A percentile compares a stretch with the other conserved stretches of the same genome.
These are phyloP conservation scores for Fusarium mexicanum DNA, from an alignment of 2,329 filamentous ascomycete genomes.

Conservation along the genomic window DNA sequence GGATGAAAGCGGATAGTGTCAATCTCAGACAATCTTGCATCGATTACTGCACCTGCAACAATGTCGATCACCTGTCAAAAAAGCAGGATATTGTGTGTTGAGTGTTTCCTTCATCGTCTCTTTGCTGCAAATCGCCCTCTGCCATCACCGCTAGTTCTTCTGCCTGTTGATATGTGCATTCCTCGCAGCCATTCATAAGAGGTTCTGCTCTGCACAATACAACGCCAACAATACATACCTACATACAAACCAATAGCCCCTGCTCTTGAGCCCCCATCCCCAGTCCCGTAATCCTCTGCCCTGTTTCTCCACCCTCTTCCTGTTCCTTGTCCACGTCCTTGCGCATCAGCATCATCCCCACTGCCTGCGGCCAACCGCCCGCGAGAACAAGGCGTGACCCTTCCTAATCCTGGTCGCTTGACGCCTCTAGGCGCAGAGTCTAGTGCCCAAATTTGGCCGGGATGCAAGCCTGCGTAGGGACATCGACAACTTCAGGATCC, in stretches of 20 bases:
- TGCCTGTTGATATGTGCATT: background rate
- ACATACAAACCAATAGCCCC: background rate
- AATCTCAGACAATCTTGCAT: conserved; percentile 24
- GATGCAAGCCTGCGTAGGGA: background rate
- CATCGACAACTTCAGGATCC: conserved; percentile 2
- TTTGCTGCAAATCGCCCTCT: conserved; percentile 9
- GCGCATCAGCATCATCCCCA: conserved; percentile 28
- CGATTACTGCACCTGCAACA: conserved; percentile 12
- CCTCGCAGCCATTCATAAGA: conserved; percentile 3
- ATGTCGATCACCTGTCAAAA: conserved; percentile 15
- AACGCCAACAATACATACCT: background rate
- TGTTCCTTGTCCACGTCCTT: conserved; percentile 12
- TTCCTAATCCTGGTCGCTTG: conserved; percentile 19
- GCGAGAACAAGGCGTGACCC: conserved; percentile 34
- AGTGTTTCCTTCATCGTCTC: conserved; percentile 1
- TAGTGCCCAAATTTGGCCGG: conserved; percentile 2
- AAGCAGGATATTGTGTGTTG: conserved; percentile 8
- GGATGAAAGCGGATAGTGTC: conserved; percentile 7
- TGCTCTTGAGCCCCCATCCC: conserved; percentile 10
- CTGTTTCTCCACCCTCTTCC: conserved; percentile 33
- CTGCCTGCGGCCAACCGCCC: conserved; percentile 30
- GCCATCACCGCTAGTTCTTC: conserved; percentile 19
- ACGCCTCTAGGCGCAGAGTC: conserved; percentile 1
- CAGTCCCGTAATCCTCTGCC: conserved; percentile 23
- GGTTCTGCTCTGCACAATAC: conserved; percentile 11